Conservation (phyloP, 2,329 filamentous ascomycete species). For the Apiospora arundinis region DNA sequence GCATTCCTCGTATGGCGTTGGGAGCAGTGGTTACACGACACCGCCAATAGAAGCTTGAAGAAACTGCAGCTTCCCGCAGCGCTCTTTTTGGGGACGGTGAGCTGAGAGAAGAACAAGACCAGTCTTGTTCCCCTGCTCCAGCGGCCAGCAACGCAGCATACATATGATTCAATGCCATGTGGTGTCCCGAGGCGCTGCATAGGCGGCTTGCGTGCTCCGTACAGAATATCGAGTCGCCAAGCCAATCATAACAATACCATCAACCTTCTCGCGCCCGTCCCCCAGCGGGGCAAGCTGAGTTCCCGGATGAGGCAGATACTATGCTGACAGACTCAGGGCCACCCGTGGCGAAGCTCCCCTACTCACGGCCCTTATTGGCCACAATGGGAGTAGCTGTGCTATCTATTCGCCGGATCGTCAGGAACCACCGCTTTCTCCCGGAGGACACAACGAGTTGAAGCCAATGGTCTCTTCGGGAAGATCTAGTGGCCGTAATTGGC, state of each 20-base stretch:
- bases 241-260: background rate
- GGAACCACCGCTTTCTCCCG: background rate
- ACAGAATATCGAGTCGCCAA: background rate
- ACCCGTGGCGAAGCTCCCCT: background rate
- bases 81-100: constrained; percentile 23
- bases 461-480: background rate
- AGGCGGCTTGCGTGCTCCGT: constrained; percentile 1
- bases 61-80: constrained; percentile 34
- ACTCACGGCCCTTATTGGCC: background rate
- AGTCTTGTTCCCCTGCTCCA: background rate
- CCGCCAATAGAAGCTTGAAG: constrained; percentile 32
- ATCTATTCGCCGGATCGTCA: background rate
- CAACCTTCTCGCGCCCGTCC: background rate
- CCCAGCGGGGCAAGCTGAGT: background rate
- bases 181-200: constrained; percentile 14
- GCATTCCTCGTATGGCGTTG: constrained; percentile 35
- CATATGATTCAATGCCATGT: constrained; percentile 9
- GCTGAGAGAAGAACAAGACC: background rate
- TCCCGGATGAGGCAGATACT: background rate
- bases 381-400: background rate
- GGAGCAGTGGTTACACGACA: constrained; percentile 29
- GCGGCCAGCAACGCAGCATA: background rate
- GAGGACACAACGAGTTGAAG: background rate
- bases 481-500: background rate
- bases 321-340: background rate